Base-by-base conservation (phyloP, 345 rosid species). In the Populus alba region DNA sequence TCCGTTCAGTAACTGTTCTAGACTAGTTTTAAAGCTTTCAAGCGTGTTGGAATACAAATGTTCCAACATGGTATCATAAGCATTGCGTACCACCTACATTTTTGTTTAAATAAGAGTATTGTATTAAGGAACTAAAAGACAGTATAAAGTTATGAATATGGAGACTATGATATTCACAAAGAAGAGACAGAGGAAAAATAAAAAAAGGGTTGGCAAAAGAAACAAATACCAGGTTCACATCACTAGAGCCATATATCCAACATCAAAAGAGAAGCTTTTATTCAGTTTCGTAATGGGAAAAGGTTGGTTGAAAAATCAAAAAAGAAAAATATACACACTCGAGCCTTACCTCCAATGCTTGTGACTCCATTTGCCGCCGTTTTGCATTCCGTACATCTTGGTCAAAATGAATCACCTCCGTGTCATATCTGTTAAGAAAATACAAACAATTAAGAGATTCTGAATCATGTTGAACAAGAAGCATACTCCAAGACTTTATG, bases 351-450 rank as follows among this genome's bases (percentile, higher is more conserved):
- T 89, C 90, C 78, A 93, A 83, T 63, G 91, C 89, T 89, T 88
- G 88, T 67, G 85, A 77, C 78, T 90, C 88, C 75, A 93, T 51
- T 62, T 85, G 88, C 76, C 83, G 62, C 72, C 89, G 83, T 80
- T 87, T 93, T 51, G 87, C 89, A 78, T 86, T 85, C 82, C 91
- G 83, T 66, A 93, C 93, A 82, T 87, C 89, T 77, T 91, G 91
- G 65, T 93, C 96, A 61, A 89, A 93, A 86, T 91, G 91, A 65
- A 85, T 79, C 70, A 92, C 84, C 85, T 91, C 97, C 71, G 5
- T 74, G 59, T 91, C 91, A 61, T 93, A 93, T 72, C 97, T 91
- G 75, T 59, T 53, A 38, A 70, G 78, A 67, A 83, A 67, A 47
- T 65, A 17, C 15, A 68, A 7, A 13, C n/a, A 65, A 65, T 4